Percentiles rank a stretch among this genome's conserved stretches.
These are phyloP conservation scores for Linderniella brevidens DNA, from an alignment of 257 asterid genomes.

Conservation along the genomic window DNA sequence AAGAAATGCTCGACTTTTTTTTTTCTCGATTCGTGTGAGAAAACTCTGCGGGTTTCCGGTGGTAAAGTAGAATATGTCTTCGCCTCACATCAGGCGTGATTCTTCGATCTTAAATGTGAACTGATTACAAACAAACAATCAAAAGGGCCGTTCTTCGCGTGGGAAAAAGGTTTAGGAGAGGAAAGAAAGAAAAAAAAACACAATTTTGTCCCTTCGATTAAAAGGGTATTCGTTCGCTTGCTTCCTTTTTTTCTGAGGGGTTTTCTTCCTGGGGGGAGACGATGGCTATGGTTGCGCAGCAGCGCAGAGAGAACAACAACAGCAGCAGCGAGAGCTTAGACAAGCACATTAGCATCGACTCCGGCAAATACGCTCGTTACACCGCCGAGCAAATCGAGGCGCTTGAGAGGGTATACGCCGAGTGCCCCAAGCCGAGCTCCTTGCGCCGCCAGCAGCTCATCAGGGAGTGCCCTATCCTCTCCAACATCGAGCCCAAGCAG, in stretches of 20 bases:
- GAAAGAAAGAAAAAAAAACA: no score
- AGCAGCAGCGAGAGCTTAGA: conserved; percentile 65
- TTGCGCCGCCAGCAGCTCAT: conserved; percentile 82
- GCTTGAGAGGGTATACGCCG: conserved; percentile 80
- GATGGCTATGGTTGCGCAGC: conserved; percentile 96
- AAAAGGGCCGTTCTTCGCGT: no score
- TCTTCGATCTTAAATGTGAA: no score
- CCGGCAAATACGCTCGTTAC: conserved; percentile 81
- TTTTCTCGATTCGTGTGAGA: no score
- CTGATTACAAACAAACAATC: no score
- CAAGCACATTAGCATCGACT: conserved; percentile 35
- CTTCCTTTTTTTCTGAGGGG: conserved; percentile 5
- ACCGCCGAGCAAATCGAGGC: conserved; percentile 98
- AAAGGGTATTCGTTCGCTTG: no score
- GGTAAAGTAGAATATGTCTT: no score
- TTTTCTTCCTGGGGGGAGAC: conserved; percentile 1
- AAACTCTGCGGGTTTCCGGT: no score
- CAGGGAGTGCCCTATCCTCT: conserved; percentile 78
- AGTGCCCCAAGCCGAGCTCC: conserved; percentile 93
- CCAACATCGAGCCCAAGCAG: conserved; percentile 88
- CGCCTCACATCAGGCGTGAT: no score
- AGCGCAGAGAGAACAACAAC: conserved; percentile 30
- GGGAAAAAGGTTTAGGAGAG: no score
- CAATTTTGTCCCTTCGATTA: no score
- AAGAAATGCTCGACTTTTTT: no score